phyloP scores from a whole-genome alignment of 257 asterid species.

The Ophiorrhiza pumila region DNA sequence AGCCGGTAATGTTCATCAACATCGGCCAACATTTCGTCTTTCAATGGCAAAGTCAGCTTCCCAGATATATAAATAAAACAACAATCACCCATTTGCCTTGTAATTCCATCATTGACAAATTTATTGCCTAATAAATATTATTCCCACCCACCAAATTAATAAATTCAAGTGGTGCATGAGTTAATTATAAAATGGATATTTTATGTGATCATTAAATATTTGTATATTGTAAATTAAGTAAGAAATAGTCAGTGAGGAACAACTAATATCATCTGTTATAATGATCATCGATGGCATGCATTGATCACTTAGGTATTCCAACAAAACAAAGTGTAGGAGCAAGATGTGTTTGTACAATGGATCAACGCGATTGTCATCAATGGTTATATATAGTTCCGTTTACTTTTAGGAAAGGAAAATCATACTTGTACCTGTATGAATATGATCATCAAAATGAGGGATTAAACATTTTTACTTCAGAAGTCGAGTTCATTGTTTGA shows the following conservation, averaged over 20 bases:
- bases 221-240: too few species aligned
- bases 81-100: conserved; percentile 64
- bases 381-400: conserved; percentile 45
- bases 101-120: conserved; percentile 34
- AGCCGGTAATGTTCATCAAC: conserved; percentile 31
- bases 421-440: conserved; percentile 42
- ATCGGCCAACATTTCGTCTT: conserved; percentile 44
- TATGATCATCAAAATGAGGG: too few species aligned
- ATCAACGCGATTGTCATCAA: conserved; percentile 56
- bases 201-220: too few species aligned
- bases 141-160: too few species aligned
- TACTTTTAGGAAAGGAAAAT: conserved; percentile 53
- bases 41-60: conserved; percentile 34
- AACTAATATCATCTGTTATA: too few species aligned
- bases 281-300: too few species aligned
- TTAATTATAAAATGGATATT: too few species aligned
- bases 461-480: too few species aligned
- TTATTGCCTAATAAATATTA: conserved; percentile 11
- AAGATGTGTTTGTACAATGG: conserved; percentile 54
- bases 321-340: conserved; percentile 63
- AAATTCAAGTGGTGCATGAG: too few species aligned
- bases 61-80: conserved; percentile 48
- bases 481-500: too few species aligned
- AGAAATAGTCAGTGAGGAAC: too few species aligned
- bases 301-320: conserved; percentile 42